phyloP scores from a whole-genome alignment of 768 basidiomycete species.

The Mycena rosella region DNA sequence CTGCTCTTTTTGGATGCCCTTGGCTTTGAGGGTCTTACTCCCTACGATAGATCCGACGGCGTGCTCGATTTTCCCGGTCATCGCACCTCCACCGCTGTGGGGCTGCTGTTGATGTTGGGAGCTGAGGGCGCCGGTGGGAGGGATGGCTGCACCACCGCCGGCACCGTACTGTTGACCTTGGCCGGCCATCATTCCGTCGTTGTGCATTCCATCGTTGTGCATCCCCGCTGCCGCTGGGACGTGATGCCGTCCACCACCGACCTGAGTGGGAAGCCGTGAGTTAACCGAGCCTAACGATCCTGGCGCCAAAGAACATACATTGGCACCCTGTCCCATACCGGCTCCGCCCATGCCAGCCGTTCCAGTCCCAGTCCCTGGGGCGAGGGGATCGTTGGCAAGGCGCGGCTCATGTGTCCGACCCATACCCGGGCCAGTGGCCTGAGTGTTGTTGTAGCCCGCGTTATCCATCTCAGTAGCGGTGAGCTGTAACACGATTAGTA shows the following conservation, averaged over 20 bases:
- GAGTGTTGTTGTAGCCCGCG: slow-evolving; percentile 8
- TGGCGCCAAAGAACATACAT: slow-evolving; percentile 1
- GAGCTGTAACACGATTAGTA: slow-evolving; percentile 12
- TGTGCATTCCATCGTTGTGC: slow-evolving; percentile 5
- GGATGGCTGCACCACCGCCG: slow-evolving; percentile 17
- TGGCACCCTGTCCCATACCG: slow-evolving; percentile 7
- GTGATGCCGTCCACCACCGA: slow-evolving; percentile 19
- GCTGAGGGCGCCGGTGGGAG: slow-evolving; percentile 4
- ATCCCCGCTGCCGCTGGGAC: too few relatives aligned
- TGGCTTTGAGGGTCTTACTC: slow-evolving; percentile 28
- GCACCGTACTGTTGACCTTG: slow-evolving; percentile 6
- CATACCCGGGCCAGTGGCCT: background rate
- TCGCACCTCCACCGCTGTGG: slow-evolving; percentile 7
- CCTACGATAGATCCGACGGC: slow-evolving; percentile 24
- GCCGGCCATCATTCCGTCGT: slow-evolving; percentile 19
- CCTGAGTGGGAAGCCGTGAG: background rate
- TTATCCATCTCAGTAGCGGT: background rate
- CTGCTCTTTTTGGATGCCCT: slow-evolving; percentile 31
- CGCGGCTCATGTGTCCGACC: slow-evolving; percentile 2
- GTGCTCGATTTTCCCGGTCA: slow-evolving; percentile 32
- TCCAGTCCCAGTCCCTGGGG: background rate
- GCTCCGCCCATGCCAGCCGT: slow-evolving; percentile 10
- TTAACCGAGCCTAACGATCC: too few relatives aligned
- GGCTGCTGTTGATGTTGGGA: background rate
- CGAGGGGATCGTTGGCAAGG: background rate